Percentiles rank a stretch among this genome's conserved stretches.
These are phyloP conservation scores for Cnidoscolus chayamansa DNA, from an alignment of 441 rosid species.

Conservation along the genomic window DNA sequence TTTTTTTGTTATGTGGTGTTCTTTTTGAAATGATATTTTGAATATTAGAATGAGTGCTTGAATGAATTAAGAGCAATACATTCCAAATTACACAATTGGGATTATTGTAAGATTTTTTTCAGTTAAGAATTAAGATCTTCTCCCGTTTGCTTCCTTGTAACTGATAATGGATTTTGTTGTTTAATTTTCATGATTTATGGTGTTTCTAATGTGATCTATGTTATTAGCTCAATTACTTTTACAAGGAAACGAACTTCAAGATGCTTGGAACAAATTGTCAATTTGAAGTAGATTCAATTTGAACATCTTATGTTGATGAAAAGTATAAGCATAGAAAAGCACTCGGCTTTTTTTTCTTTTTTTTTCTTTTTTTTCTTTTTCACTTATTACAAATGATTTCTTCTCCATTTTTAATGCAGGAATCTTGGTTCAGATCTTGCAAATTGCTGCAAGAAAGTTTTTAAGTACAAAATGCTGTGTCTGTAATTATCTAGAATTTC, in stretches of 20 bases:
- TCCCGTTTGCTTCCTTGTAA: neutral
- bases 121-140: neutral
- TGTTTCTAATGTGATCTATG: neutral
- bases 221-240: neutral
- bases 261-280: neutral
- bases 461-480: neutral
- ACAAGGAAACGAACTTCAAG: neutral
- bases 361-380: neutral
- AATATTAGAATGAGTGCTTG: too few species aligned
- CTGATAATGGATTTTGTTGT: neutral
- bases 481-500: constrained; percentile 3
- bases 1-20: neutral
- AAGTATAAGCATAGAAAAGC: neutral
- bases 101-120: neutral
- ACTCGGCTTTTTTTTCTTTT: neutral
- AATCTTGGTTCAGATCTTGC: constrained; percentile 16
- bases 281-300: neutral
- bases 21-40: neutral
- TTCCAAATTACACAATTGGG: neutral
- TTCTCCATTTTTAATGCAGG: neutral
- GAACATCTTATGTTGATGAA: neutral
- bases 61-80: too few species aligned
- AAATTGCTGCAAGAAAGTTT: neutral
- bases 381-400: neutral
- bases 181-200: neutral